Conservation (phyloP, 2,329 filamentous ascomycete genomes). For the Keithomyces neogunnii region DNA sequence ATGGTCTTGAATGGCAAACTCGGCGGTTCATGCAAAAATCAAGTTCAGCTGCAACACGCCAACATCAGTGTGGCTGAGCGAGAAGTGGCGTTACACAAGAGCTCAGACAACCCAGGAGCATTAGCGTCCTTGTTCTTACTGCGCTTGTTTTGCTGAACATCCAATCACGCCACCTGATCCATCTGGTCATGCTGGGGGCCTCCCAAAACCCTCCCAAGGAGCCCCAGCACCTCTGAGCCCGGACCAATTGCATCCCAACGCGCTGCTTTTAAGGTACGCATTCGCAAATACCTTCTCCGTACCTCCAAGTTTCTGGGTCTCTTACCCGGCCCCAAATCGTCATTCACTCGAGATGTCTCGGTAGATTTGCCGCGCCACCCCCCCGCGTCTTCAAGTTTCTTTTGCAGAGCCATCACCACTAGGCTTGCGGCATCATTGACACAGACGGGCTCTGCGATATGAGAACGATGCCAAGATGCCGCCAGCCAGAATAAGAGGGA, state of each 20-base stretch:
- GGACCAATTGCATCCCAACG: constrained; percentile 2
- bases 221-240: neutral
- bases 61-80: too few species aligned
- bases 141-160: neutral
- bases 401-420: neutral
- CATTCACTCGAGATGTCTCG: neutral
- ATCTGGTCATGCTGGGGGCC: neutral
- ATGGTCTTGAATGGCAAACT: too few species aligned
- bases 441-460: constrained; percentile 6
- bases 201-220: neutral
- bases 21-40: too few species aligned
- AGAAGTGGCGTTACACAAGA: too few species aligned
- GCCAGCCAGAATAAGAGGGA: constrained; percentile 17
- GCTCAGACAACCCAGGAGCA: too few species aligned
- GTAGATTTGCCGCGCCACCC: neutral
- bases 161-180: constrained; percentile 1
- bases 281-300: neutral
- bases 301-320: neutral
- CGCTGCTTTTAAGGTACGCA: neutral
- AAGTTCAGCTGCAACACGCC: too few species aligned
- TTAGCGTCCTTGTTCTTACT: too few species aligned
- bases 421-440: neutral
- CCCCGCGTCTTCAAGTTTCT: neutral
- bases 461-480: constrained; percentile 12
- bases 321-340: neutral